Evolutionary conservation across 768 basidiomycete species (phyloP), one percentile per base, ranked within the genome.

Genomic region (Tricholoma terreum): DNA sequence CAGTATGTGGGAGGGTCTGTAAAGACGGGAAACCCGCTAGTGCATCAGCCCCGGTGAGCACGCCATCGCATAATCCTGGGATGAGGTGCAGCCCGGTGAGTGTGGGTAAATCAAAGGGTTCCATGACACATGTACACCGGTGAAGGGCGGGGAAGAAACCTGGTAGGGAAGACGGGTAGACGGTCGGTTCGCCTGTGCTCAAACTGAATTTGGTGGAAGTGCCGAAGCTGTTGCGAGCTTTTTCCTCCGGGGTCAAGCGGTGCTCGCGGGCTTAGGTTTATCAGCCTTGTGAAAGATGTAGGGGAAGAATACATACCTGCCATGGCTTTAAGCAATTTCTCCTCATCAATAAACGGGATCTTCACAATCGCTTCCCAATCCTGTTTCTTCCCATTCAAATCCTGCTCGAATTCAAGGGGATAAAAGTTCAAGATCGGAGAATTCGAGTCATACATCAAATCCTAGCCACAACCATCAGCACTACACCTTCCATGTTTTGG

Each of bases 301-400:
- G 30, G 33, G 50, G 49, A 9, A 54, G 14, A 55, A 22, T 19
- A 75, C 86, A 65, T 69, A 92, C 92, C 72, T 31, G 77, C 74
- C 96, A 99, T 98, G 3, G 95, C 91, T 31, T 76, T 76, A 31
- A 97, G 74, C 19, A 99, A 69, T 52, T 92, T 79, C 10, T 73
- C 63, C 69, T 95, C 85, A 46, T 97, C 87, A 58, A 99, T 98
- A 72, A 99, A 99, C 0, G 97, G 97, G 62, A 99, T 98, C 75
- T 98, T 98, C 54, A 99, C 94, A 51, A 98, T 84, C 0, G 97
- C 96, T 71, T 99, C 97, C 97, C 97, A 99, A 22, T 98, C 96
- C 63, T 90, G 87, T 70, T 94, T 98, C 82, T 99, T 99, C 31
- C 97, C 97, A 63, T 99, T 98, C 67, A 97, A 73, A 74, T 99